Evolutionary conservation across 1,139 yeast species (phyloP).

Genomic region (Nakaseomyces uthaithaninus): DNA sequence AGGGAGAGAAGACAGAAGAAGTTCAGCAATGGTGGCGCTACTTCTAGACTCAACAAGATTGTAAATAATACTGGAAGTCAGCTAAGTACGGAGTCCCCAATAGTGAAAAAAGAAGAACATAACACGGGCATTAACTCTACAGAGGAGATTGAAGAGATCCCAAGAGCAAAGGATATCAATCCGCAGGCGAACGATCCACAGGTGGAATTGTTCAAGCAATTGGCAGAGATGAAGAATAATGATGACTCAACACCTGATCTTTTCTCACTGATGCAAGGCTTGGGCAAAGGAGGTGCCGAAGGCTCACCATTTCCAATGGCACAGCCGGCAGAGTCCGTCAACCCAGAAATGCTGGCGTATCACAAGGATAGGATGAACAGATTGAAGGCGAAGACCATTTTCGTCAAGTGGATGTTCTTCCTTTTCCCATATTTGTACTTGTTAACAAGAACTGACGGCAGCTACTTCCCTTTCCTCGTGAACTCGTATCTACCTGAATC

Average conservation of each 20-base stretch:
- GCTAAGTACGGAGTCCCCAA: conserved; percentile 32
- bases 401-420: conserved; percentile 29
- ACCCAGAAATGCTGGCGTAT: conserved; percentile 23
- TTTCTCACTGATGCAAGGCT: conserved; percentile 24
- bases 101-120: conserved; percentile 17
- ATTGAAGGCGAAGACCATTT: conserved; percentile 27
- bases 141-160: conserved; percentile 9
- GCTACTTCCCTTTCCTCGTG: conserved; percentile 6
- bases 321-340: conserved; percentile 17
- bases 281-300: conserved; percentile 14
- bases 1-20: conserved; percentile 68
- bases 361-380: conserved; percentile 26
- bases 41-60: conserved; percentile 47
- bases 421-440: conserved; percentile 27
- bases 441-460: conserved; percentile 18
- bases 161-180: conserved; percentile 8
- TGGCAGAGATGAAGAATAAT: conserved; percentile 18
- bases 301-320: conserved; percentile 10
- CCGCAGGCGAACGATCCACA: conserved; percentile 14
- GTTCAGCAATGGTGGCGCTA: conserved; percentile 50
- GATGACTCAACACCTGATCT: conserved; percentile 25
- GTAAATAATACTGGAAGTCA: conserved; percentile 36
- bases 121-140: conserved; percentile 2
- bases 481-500: conserved; percentile 6
- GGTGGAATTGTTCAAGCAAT: conserved; percentile 20